A percentile compares a stretch with the other conserved stretches of the same genome.
phyloP scores from a whole-genome alignment of 352 stramenopile species.

The Thalassiosira oceanica region DNA sequence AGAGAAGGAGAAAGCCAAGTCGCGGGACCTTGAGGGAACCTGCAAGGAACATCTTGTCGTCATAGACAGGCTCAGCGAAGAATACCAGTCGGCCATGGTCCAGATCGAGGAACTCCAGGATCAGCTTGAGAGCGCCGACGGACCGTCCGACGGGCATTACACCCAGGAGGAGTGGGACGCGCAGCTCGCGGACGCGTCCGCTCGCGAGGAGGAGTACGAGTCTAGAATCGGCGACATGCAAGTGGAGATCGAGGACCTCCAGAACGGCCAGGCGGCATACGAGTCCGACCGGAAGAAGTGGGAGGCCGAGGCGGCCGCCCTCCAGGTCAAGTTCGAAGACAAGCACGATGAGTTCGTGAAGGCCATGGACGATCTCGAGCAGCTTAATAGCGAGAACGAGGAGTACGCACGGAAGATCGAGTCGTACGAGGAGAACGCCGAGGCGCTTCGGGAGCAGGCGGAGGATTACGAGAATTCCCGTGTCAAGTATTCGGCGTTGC shows the following conservation, averaged over 20 bases:
- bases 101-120: slow-evolving; percentile 8
- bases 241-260: not conserved
- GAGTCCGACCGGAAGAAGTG: slow-evolving; percentile 4
- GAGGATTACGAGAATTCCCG: no score
- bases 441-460: no score
- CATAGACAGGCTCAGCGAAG: slow-evolving; percentile 5
- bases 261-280: not conserved
- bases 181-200: no score
- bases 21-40: not conserved
- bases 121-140: not conserved
- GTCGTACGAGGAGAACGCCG: no score
- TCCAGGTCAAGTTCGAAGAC: no score
- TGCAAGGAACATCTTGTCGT: slow-evolving; percentile 1
- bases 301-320: no score
- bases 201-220: no score
- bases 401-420: slow-evolving; percentile 4
- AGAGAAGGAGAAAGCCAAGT: slow-evolving; percentile 2
- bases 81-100: slow-evolving; percentile 6
- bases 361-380: not conserved
- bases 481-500: no score
- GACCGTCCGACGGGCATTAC: not conserved
- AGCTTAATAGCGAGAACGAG: slow-evolving; percentile 16
- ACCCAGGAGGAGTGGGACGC: no score
- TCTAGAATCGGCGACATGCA: not conserved
- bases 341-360: slow-evolving; percentile 2